Evolutionary conservation across 768 basidiomycete species (phyloP), one percentile per base, ranked within the genome.

Genomic region (Royoungia palumana): DNA sequence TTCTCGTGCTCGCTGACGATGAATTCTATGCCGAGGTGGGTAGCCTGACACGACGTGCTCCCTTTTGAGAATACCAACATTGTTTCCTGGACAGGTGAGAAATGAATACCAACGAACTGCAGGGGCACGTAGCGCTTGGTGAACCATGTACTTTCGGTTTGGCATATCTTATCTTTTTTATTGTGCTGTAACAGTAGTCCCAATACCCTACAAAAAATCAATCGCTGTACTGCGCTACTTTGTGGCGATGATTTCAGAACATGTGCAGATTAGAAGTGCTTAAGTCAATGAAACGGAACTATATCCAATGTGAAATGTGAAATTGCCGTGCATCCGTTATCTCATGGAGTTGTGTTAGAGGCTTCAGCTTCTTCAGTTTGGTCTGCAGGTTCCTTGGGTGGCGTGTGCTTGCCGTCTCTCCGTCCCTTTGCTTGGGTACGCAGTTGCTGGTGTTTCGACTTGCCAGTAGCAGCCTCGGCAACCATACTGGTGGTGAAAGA

Each of bases 391-490:
- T 56, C 65, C 64, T 46, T 72, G 64, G 46, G 65, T 62, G 54
- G 70, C 34, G 69, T 71, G 64, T 54, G 70, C 66, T 61, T 80
- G 67, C 44, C 69, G 60, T 62, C 70, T 72, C 50, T 60, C 38
- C 53, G 53, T 40, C 21, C 54, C 46, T 53, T 65, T 24, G 46
- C 41, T 5, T 65, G 67, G 17, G 60, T 38, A 41, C 65, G 72
- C 35, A 65, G 11, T 9, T 71, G 69, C 12, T 65, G 64, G 51
- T 81, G 82, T 65, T 82, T 88, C 25, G 75, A 71, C 70, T 85
- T 89, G 20, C 85, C 82, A 39, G 80, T 69, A 4, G 89, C 89
- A 6, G 89, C 90, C 65, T 91, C 89, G 3, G 90, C 89, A 6
- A 93, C 89, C 79, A 92, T 87, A 50, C 89, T 91, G 58, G 35